A percentile compares a stretch with the other conserved stretches of the same genome.
Evolutionary conservation across 2,329 filamentous ascomycete genomes (phyloP).

Genomic region (Colletotrichum orchidophilum): DNA sequence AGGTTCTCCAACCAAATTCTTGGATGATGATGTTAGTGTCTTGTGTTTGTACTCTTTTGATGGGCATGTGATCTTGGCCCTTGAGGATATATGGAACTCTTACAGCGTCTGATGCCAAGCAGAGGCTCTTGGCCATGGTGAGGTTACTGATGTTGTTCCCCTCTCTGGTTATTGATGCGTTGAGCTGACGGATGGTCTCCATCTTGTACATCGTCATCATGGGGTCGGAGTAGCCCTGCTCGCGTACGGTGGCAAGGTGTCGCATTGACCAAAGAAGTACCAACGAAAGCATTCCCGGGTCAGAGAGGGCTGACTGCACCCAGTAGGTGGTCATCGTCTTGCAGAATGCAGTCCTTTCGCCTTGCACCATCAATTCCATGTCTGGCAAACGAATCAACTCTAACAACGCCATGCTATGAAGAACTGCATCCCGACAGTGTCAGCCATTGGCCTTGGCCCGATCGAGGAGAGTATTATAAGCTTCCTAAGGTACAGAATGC

Average conservation of each 20-base stretch:
- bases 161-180: conserved; percentile 18
- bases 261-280: conserved; percentile 35
- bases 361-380: not conserved
- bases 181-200: conserved; percentile 31
- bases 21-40: not conserved
- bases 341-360: conserved; percentile 25
- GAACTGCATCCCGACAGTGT: not conserved
- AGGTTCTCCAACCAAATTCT: conserved; percentile 2
- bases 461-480: not conserved
- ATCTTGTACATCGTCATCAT: conserved; percentile 34
- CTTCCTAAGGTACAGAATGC: not conserved
- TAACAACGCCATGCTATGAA: not conserved
- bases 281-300: conserved; percentile 36
- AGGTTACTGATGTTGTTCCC: conserved; percentile 28
- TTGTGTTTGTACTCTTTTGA: not conserved
- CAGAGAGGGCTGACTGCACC: conserved; percentile 33
- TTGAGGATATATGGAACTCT: not conserved
- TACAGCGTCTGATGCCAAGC: conserved; percentile 32
- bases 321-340: conserved; percentile 29
- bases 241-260: conserved; percentile 21
- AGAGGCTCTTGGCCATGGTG: conserved; percentile 37
- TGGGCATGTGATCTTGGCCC: not conserved
- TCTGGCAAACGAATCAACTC: conserved; percentile 20
- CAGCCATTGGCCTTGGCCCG: not conserved
- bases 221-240: not conserved